Base-by-base conservation (phyloP, 2,329 filamentous ascomycete species). In the Alternaria sp. region DNA sequence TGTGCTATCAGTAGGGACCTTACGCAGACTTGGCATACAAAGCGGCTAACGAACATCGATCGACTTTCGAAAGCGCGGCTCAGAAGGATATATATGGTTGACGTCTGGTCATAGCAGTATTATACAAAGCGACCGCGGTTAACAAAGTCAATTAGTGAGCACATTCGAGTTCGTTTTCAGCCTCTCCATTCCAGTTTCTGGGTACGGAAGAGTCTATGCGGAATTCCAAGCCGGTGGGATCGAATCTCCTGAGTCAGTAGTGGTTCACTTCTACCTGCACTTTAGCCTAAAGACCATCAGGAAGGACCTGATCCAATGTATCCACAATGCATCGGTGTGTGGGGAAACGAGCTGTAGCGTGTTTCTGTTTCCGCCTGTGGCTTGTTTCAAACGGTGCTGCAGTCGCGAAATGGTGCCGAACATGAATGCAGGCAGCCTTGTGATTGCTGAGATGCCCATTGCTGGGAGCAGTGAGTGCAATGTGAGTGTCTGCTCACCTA, bases 321-420 rank as follows among this genome's bases (percentile, higher is more conserved):
- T 42, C 22, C 42, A 43, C 42, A 48, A 16, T 24, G 42, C 26
- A 46, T 14, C 14, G 7, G 16, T 6, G 18, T 6, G 36, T 22
- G 36, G 43, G 28, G 36, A 32, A n/a, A 54, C 24, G 18, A 3
- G 3, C 4, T 42, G 3, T 58, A 36, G 51, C 26, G 51, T 54
- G 51, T 54, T 58, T 48, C 51, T 26, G 9, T 20, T 18, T n/a
- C 26, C 38, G 38, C 56, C 18, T 20, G 20, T 54, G 43, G 28
- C 51, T 59, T 43, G 51, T 49, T 59, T 54, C 56, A 53, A 24
- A 28, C 16, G 7, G 20, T 28, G 28, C 12, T 34, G 49, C 44
- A 16, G 38, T 47, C 26, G 32, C 42, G 43, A 47, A 41, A 30
- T 34, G 24, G 24, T 24, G 11, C 55, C 32, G 24, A 22, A n/a